Evolutionary conservation across 192 early-diverging fungal genomes (phyloP), one percentile per base, ranked within the genome.

Genomic region (Backusella morwellensis): DNA sequence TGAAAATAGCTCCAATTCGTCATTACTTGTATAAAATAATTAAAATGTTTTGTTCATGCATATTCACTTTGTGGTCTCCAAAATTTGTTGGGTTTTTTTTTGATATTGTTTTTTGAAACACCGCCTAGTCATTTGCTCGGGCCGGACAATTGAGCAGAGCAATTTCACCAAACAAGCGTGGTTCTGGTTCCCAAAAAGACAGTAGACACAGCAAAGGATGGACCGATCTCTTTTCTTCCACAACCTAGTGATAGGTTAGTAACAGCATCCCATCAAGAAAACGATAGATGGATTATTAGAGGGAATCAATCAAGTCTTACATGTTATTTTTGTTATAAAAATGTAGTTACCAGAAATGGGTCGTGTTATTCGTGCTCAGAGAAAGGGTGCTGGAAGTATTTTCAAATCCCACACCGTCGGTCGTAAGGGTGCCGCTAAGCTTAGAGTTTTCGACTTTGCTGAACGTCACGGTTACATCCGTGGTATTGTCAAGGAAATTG

Each of bases 331-430:
- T 63, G 12, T 50, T 50, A 17, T n/a, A 17, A 6, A 6, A 19
- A 50, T 50, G 11, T 63, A 63, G 21, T 78, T 35, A 73, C 73
- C n/a, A 72, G 67, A 68, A 88, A 98, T 98, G 97, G 97, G 97
- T 93, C 93, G 97, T 86, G 97, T 99, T 81, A 97, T 99, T 89
- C 93, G 97, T 90, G 92, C 93, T 84, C 97, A 99, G 87, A 90
- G 97, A 90, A 99, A 99, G 90, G 97, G 97, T 95, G 93, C 96
- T 81, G 97, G 97, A 87, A 94, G 95, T 78, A 98, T 99, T 88
- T 99, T 99, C 95, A 97, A 94, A 88, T 87, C 97, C 85, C 94
- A 94, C 91, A 95, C 92, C 85, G 91, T 91, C 86, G 92, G 91
- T 85, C 91, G 97, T 81, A 92, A 95, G 88, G 97, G 96, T 77